Base-by-base conservation (phyloP, 495 filamentous ascomycete genomes). In the Durotheca rogersii region DNA sequence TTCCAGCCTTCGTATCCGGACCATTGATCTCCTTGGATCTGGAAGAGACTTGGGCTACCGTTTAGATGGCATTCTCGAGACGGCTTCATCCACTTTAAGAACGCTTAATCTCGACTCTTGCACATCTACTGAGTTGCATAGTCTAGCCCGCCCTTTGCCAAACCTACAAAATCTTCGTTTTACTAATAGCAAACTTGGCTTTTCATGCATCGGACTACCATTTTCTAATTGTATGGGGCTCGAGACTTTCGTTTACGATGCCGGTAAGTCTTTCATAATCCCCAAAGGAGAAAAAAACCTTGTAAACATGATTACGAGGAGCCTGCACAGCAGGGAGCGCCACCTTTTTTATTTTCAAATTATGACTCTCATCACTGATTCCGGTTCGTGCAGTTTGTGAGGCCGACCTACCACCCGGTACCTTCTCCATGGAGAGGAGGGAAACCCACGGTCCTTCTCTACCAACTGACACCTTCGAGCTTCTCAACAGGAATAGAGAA, bases 231-330 rank as follows among this genome's bases (percentile, higher is more conserved):
- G 47, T 35, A 27, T 15, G 31, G 36, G 38, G 9, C 54, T 58
- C 29, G 41, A 52, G 21, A 52, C 54, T 1, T 52, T 51, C 33
- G 32, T 41, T 38, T 58, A 52, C 43, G 54, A 58, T 12, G 17
- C 42, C 32, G 6, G 53, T 47, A 30, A 39, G 47, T 42, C 6
- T 17, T 15, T 23, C 16, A 12, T n/a, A n/a, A n/a, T n/a, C n/a
- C n/a, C n/a, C n/a, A n/a, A n/a, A n/a, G n/a, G n/a, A n/a, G n/a
- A n/a, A n/a, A n/a, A n/a, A n/a, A n/a, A n/a, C n/a, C n/a, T n/a
- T n/a, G n/a, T n/a, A n/a, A n/a, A n/a, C n/a, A n/a, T n/a, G n/a
- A n/a, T n/a, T n/a, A n/a, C n/a, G n/a, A n/a, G n/a, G n/a, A n/a
- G n/a, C n/a, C n/a, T n/a, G n/a, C n/a, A n/a, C n/a, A n/a, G n/a